A percentile compares a stretch with the other conserved stretches of the same genome.
These are phyloP conservation scores for Boletus sp. DNA, from an alignment of 768 basidiomycete species.

Conservation along the genomic window DNA sequence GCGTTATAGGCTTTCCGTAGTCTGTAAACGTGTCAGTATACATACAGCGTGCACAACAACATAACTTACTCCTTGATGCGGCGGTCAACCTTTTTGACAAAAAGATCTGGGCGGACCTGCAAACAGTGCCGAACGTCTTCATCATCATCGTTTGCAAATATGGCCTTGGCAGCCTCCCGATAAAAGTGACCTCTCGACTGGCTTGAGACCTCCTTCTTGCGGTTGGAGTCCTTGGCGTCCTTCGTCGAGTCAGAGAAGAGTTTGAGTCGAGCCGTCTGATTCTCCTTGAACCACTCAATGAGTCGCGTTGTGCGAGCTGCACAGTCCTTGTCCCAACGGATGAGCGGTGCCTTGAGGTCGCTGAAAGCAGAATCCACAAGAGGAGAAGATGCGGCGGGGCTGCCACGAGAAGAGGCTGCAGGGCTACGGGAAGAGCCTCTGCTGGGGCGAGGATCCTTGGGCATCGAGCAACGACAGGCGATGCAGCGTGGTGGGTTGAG, in stretches of 20 bases:
- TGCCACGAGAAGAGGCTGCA: no score
- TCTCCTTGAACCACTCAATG: not conserved
- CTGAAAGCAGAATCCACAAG: not conserved
- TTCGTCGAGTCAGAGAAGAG: not conserved
- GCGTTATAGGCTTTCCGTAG: not conserved
- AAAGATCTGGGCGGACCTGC: not conserved
- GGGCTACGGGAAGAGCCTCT: no score
- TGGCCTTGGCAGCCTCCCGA: not conserved
- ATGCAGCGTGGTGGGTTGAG: no score
- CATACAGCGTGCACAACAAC: not conserved
- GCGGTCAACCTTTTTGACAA: not conserved
- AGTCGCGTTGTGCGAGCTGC: not conserved
- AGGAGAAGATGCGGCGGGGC: no score
- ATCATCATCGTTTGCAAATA: not conserved
- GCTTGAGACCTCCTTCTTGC: not conserved
- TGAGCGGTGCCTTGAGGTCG: not conserved
- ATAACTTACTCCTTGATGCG: not conserved
- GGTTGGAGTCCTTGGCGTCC: not conserved
- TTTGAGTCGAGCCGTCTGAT: not conserved
- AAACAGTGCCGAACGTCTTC: not conserved
- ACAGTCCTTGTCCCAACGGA: not conserved
- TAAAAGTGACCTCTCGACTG: no score
- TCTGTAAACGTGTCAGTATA: not conserved
- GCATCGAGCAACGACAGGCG: no score
- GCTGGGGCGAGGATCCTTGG: no score